Percentiles rank a stretch among this genome's conserved stretches.
These are phyloP conservation scores for Paecilomyces fulvus DNA, from an alignment of 2,329 filamentous ascomycete species.

Conservation along the genomic window DNA sequence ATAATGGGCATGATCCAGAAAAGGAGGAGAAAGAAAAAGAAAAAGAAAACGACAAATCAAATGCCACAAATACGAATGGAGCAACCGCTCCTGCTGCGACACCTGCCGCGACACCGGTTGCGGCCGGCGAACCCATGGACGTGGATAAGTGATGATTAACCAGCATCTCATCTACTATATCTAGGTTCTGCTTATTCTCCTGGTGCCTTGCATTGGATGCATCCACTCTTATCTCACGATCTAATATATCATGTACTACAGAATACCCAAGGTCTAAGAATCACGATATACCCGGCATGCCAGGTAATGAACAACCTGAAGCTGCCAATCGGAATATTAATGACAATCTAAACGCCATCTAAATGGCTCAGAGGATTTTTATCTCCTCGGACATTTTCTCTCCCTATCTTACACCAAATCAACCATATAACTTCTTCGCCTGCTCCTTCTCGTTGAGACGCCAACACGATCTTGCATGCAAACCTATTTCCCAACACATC, in stretches of 20 bases:
- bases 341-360: background rate
- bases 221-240: background rate
- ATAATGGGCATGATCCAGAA: constrained; percentile 1
- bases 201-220: too few species aligned
- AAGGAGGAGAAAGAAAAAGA: constrained; percentile 1
- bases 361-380: too few species aligned
- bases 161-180: background rate
- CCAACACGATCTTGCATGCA: too few species aligned
- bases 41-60: background rate
- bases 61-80: background rate
- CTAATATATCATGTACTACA: background rate
- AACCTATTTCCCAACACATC: too few species aligned
- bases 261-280: background rate
- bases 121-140: constrained; percentile 4
- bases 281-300: background rate
- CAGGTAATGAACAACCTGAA: background rate
- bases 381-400: too few species aligned
- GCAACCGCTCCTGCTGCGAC: background rate
- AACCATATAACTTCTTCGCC: background rate
- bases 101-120: constrained; percentile 2
- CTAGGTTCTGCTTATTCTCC: background rate
- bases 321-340: background rate
- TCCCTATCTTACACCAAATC: background rate
- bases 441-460: background rate
- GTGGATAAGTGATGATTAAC: constrained; percentile 4